Evolutionary conservation across 371 early-diverging fungal genomes (phyloP).

Genomic region (Apophysomyces elegans): DNA sequence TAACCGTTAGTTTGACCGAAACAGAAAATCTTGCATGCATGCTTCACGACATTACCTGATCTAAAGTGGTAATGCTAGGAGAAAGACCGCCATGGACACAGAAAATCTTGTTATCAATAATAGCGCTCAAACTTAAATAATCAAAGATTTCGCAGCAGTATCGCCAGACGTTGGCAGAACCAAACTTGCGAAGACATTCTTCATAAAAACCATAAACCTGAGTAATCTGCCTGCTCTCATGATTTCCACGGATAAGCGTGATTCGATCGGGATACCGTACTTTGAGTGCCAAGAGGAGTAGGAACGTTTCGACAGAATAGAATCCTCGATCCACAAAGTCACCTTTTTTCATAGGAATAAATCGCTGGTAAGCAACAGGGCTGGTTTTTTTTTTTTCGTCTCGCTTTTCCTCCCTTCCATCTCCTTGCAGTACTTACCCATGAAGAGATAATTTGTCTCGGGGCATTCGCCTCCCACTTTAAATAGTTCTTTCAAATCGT

Average conservation of each 20-base stretch:
- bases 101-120: slow-evolving; percentile 93
- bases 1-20: not conserved
- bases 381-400: not conserved
- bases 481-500: slow-evolving; percentile 96
- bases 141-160: slow-evolving; percentile 99
- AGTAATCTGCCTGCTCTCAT: slow-evolving; percentile 97
- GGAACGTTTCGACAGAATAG: slow-evolving; percentile 98
- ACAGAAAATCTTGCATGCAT: slow-evolving; percentile 10
- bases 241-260: slow-evolving; percentile 98
- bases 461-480: slow-evolving; percentile 96
- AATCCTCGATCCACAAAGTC: slow-evolving; percentile 99
- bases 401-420: not conserved
- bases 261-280: slow-evolving; percentile 95
- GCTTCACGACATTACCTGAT: slow-evolving; percentile 65
- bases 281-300: slow-evolving; percentile 97
- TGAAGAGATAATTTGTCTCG: slow-evolving; percentile 96
- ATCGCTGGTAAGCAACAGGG: not conserved
- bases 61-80: slow-evolving; percentile 91
- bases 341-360: slow-evolving; percentile 51
- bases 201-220: slow-evolving; percentile 99
- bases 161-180: slow-evolving; percentile 97
- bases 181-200: slow-evolving; percentile 98
- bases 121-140: slow-evolving; percentile 92
- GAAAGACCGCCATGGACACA: slow-evolving; percentile 99
- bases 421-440: slow-evolving; percentile 68